Evolutionary conservation across 345 rosid genomes (phyloP).

Genomic region (Excoecaria agallocha): DNA sequence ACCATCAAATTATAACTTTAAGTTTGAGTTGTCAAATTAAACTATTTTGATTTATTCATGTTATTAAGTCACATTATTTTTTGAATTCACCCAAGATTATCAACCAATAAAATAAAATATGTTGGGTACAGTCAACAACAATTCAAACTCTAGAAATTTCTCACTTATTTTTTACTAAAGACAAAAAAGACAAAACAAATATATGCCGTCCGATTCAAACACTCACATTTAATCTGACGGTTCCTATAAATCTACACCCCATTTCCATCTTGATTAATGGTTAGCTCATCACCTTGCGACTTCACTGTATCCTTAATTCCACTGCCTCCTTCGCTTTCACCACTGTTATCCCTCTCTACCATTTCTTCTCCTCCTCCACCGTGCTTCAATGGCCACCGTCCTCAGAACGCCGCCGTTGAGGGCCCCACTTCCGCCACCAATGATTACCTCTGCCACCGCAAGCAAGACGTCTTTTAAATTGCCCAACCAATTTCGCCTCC

Average conservation of each 20-base stretch:
- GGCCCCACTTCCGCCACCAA: conserved; percentile 31
- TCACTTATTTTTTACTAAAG: not conserved
- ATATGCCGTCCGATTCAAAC: conserved; percentile 11
- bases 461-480: conserved; percentile 22
- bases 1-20: too few relatives aligned
- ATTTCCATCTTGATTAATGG: not conserved
- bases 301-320: not conserved
- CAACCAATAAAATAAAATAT: too few relatives aligned
- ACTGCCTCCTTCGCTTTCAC: not conserved
- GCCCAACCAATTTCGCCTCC: conserved; percentile 32
- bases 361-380: conserved; percentile 1
- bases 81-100: too few relatives aligned
- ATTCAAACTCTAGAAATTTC: conserved; percentile 5
- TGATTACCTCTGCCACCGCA: not conserved
- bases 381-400: conserved; percentile 59
- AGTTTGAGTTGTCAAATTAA: too few relatives aligned
- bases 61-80: too few relatives aligned
- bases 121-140: not conserved
- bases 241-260: not conserved
- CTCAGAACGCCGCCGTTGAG: conserved; percentile 55
- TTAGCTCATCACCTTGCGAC: not conserved
- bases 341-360: not conserved
- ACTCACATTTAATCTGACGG: conserved; percentile 18
- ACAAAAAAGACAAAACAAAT: not conserved
- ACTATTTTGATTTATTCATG: too few relatives aligned